Base-by-base conservation (phyloP, 345 rosid species). In the Chamaenerion angustifolium region DNA sequence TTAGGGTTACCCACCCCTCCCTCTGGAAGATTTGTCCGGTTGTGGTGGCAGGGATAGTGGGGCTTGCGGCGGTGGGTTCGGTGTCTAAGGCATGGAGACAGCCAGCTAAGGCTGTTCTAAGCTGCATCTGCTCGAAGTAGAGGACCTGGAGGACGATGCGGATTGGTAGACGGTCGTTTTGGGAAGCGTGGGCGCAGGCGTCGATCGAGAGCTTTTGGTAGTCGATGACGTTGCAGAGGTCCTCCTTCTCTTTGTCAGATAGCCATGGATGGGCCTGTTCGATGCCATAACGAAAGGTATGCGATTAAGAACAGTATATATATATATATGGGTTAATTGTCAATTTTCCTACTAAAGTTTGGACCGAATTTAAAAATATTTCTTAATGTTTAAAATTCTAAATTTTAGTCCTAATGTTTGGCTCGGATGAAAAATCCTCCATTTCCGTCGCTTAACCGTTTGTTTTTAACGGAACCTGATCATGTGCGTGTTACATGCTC, bases 171-270 rank as follows among this genome's bases (percentile, higher is more conserved):
- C 95, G 65, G 47, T 79, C 93, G 25, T 92, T 92, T 65, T 92
- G 96, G 16, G 96, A 92, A 57, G 98, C 98, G 75, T 92, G 96
- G 15, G 93, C 80, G 31, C 96, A 92, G 21, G 98, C 98, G 48
- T 87, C 95, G 13, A 92, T 73, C 6, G 98, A 92, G 53, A 92
- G 96, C 63, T 73, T 92, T 67, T 71, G 89, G 64, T 76, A 92
- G 68, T 87, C 88, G n/a, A 92, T 80, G 61, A 77, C 68, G 52
- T 77, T 87, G 75, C 96, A 87, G 42, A 92, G 85, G 51, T 82
- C 94, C 66, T 92, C 96, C 64, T 82, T 92, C 43, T 84, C 88
- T 60, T 43, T 77, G 55, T 92, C 96, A 10, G 93, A 75, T 14
- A 92, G 90, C 95, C 96, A 87, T 25, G 84, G 85, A 65, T 87